phyloP scores from a whole-genome alignment of 139 green algal genomes.

The Gonium pectorale region DNA sequence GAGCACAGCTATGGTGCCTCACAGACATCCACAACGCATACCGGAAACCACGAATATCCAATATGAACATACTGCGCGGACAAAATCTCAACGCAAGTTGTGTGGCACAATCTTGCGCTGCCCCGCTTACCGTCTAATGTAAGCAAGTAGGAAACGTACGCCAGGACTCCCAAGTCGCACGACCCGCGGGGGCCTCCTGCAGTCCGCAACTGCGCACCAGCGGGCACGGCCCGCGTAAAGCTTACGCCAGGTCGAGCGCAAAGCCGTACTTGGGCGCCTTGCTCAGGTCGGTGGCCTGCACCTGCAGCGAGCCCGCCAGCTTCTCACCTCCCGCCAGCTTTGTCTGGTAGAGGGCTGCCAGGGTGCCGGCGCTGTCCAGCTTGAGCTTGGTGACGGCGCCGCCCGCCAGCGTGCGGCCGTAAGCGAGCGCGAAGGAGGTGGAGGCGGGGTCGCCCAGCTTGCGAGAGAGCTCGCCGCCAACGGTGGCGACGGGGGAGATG shows the following conservation, averaged over 20 bases:
- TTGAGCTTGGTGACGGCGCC: slow-evolving; percentile 5
- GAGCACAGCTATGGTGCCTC: too few relatives aligned
- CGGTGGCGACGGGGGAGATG: background rate
- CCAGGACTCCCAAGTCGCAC: too few relatives aligned
- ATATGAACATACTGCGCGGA: too few relatives aligned
- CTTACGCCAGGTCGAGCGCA: slow-evolving; percentile 31
- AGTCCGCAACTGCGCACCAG: background rate
- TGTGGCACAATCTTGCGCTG: too few relatives aligned
- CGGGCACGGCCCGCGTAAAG: background rate
- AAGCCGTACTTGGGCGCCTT: slow-evolving; percentile 46
- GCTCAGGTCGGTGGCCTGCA: slow-evolving; percentile 29
- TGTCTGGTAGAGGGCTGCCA: slow-evolving; percentile 15
- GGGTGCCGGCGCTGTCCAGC: slow-evolving; percentile 29
- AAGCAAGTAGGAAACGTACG: too few relatives aligned
- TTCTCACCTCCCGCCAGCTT: slow-evolving; percentile 38
- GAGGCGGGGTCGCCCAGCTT: background rate
- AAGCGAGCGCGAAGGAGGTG: slow-evolving; percentile 25
- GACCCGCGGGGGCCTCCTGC: too few relatives aligned
- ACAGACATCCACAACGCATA: too few relatives aligned
- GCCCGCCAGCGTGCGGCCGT: slow-evolving; percentile 11
- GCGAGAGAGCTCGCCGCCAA: slow-evolving; percentile 19
- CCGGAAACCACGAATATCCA: too few relatives aligned
- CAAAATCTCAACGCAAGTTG: too few relatives aligned
- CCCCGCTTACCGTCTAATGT: too few relatives aligned
- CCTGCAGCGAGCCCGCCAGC: slow-evolving; percentile 18